phyloP scores from a whole-genome alignment of 805 yeast species.

The Metschnikowia anglica region DNA sequence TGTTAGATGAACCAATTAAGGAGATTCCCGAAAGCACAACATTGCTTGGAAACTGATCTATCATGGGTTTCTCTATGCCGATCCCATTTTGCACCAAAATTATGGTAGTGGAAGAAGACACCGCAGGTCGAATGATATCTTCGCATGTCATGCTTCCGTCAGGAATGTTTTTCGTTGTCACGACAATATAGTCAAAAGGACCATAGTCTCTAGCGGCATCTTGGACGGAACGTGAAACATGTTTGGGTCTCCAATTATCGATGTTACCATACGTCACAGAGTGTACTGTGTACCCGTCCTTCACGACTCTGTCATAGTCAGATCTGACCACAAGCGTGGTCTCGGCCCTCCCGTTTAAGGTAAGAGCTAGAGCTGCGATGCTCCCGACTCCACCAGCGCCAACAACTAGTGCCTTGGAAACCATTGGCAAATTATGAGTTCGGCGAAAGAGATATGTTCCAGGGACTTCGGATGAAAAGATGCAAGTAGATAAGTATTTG shows the following conservation, averaged over 20 bases:
- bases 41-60: slow-evolving; percentile 49
- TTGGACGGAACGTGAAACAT: slow-evolving; percentile 13
- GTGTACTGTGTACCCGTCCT: slow-evolving; percentile 16
- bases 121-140: slow-evolving; percentile 36
- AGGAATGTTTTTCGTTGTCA: slow-evolving; percentile 37
- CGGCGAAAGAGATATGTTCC: not conserved
- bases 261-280: slow-evolving; percentile 19
- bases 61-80: slow-evolving; percentile 57
- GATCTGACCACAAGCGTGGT: slow-evolving; percentile 22
- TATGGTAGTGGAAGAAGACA: slow-evolving; percentile 40
- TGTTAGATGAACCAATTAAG: slow-evolving; percentile 58
- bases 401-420: slow-evolving; percentile 18
- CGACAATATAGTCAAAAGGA: slow-evolving; percentile 32
- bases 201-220: slow-evolving; percentile 17
- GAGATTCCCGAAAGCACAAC: slow-evolving; percentile 62
- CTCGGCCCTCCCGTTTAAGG: slow-evolving; percentile 14
- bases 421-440: slow-evolving; percentile 3
- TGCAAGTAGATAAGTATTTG: no score
- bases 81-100: slow-evolving; percentile 67
- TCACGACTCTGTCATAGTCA: slow-evolving; percentile 16
- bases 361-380: slow-evolving; percentile 19
- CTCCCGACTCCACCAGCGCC: slow-evolving; percentile 24
- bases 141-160: slow-evolving; percentile 38
- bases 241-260: slow-evolving; percentile 18
- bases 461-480: no score